These are phyloP conservation scores for Talaromyces proteolyticus DNA, from an alignment of 495 filamentous ascomycete species.

Conservation along the genomic window DNA sequence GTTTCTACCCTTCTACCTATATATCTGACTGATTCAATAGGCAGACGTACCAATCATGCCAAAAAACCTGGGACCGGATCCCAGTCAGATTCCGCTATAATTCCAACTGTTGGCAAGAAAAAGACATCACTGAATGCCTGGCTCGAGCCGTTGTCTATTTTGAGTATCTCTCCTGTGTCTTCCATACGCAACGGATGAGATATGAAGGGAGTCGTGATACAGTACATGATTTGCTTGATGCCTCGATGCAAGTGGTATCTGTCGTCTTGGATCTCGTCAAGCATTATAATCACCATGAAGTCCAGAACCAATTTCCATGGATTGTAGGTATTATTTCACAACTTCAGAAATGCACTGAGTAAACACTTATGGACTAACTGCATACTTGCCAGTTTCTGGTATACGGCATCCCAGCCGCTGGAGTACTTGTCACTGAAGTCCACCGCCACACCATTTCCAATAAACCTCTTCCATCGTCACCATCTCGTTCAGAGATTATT, in stretches of 20 bases:
- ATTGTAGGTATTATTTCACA: slow-evolving; percentile 8
- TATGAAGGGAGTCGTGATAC: slow-evolving; percentile 29
- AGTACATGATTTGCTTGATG: slow-evolving; percentile 32
- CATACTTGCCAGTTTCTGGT: background rate
- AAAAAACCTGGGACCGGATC: slow-evolving; percentile 7
- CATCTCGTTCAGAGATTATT: slow-evolving; percentile 9
- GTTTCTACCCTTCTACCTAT: background rate
- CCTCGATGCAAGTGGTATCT: slow-evolving; percentile 36
- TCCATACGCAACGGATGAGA: slow-evolving; percentile 45
- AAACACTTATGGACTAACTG: background rate
- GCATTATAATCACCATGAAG: background rate
- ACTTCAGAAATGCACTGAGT: too few relatives aligned
- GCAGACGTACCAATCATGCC: background rate
- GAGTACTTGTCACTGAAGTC: slow-evolving; percentile 10
- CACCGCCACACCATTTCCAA: slow-evolving; percentile 6
- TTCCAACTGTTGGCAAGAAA: slow-evolving; percentile 13
- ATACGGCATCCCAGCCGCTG: slow-evolving; percentile 9
- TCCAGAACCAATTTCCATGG: slow-evolving; percentile 8
- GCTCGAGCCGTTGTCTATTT: slow-evolving; percentile 17
- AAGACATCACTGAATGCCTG: background rate
- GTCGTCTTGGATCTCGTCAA: slow-evolving; percentile 21
- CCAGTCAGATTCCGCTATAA: slow-evolving; percentile 18
- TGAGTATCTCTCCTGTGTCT: slow-evolving; percentile 38
- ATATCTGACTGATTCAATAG: background rate
- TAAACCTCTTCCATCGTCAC: slow-evolving; percentile 2